These are phyloP conservation scores for Taphrina communis DNA, from an alignment of 1,139 yeast genomes.

Conservation along the genomic window DNA sequence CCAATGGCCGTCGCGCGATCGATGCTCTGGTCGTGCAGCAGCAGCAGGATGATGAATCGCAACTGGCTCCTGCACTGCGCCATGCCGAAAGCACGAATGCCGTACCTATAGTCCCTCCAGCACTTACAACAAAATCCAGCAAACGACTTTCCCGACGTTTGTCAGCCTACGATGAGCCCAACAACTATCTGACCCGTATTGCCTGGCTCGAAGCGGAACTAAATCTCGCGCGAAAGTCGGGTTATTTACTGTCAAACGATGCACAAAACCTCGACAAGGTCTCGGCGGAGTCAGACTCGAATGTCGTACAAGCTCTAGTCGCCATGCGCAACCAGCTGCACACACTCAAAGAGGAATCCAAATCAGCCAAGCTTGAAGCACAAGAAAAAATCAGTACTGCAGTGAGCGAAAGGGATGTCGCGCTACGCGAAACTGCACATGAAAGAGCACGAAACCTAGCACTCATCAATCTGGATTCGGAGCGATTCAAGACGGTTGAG, in stretches of 20 bases:
- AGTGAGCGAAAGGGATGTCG: conserved; percentile 46
- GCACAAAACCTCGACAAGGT: conserved; percentile 9
- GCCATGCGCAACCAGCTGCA: conserved; percentile 51
- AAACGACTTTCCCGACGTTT: conserved; percentile 11
- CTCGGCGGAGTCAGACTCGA: conserved; percentile 22
- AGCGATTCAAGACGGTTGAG: conserved; percentile 25
- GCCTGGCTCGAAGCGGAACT: conserved; percentile 47
- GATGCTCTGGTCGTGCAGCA: not conserved
- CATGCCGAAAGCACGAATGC: conserved; percentile 17
- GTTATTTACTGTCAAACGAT: conserved; percentile 43
- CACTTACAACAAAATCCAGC: not conserved
- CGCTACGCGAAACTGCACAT: conserved; percentile 43
- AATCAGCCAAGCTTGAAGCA: conserved; percentile 52
- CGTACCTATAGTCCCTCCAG: conserved; percentile 1
- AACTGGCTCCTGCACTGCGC: conserved; percentile 33
- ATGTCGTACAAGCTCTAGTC: conserved; percentile 43
- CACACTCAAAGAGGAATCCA: conserved; percentile 49
- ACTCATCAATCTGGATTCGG: conserved; percentile 29
- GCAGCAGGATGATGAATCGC: not conserved
- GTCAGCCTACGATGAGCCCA: not conserved
- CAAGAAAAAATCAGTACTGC: conserved; percentile 49
- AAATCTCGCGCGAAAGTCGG: conserved; percentile 46
- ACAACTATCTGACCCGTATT: conserved; percentile 30
- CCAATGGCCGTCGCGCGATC: not conserved
- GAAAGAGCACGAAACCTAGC: conserved; percentile 40